A percentile compares a stretch with the other conserved stretches of the same genome.
Conservation (phyloP, 305 asterid species). For the Coffea humblotiana region DNA sequence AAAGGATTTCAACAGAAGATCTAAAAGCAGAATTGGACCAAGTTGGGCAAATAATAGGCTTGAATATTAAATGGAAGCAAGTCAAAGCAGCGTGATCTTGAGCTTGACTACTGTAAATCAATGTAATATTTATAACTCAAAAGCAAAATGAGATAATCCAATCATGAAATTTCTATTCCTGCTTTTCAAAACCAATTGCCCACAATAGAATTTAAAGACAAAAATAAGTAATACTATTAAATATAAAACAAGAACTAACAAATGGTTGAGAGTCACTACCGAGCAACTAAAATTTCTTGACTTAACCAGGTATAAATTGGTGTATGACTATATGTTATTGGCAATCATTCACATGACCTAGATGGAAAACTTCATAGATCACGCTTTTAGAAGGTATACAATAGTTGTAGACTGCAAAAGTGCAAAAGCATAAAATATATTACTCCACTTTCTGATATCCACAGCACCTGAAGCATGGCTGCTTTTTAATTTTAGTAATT, state of each 20-base stretch:
- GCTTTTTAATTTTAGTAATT: too few relatives aligned
- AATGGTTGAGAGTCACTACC: background rate
- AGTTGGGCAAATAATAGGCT: conserved; percentile 8
- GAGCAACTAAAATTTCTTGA: background rate
- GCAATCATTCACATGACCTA: background rate
- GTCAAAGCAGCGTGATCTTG: background rate
- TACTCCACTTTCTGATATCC: too few relatives aligned
- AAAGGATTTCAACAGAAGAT: conserved; percentile 30
- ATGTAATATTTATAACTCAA: too few relatives aligned
- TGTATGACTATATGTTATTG: background rate
- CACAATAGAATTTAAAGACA: too few relatives aligned
- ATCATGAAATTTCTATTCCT: background rate
- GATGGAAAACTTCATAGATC: background rate
- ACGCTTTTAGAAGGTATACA: background rate
- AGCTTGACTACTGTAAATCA: background rate
- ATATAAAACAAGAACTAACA: too few relatives aligned
- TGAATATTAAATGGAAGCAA: background rate
- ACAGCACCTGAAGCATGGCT: background rate
- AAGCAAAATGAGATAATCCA: background rate
- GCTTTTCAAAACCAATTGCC: too few relatives aligned
- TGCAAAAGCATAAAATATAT: background rate
- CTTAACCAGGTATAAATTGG: background rate
- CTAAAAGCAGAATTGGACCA: conserved; percentile 11
- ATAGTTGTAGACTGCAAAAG: background rate
- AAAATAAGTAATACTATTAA: too few relatives aligned